Evolutionary conservation across 2,329 filamentous ascomycete genomes (phyloP), one percentile per base, ranked within the genome.

Genomic region (Colletotrichum sp.): DNA sequence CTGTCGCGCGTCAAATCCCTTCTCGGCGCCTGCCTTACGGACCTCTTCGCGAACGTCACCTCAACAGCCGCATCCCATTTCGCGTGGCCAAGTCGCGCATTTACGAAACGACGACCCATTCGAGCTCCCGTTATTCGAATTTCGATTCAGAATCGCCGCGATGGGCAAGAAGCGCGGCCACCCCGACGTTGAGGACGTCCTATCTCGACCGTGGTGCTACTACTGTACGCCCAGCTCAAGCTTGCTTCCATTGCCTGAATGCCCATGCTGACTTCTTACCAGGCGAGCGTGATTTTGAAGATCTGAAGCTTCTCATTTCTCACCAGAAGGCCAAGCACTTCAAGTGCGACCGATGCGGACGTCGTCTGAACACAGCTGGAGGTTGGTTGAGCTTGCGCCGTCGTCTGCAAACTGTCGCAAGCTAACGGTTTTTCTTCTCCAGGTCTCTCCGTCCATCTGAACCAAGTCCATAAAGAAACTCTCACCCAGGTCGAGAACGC

Each of bases 241-340:
- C 65, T 59, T 62, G 59, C 55, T 30, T 36, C 18, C 30, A 21
- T 13, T 16, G 6, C 26, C 13, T 34, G 28, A 34, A 68, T 24
- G 30, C 63, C 62, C 30, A 26, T 69, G 61, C 76, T 82, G 73
- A 81, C 83, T 81, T 55, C 16, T 21, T 24, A 26, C 38, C 71
- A 93, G 91, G 91, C 86, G 97, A 99, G 86, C 94, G 96, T 87
- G 96, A 98, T 86, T 99, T 98, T 83, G 96, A 98, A 84, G 97
- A 99, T 84, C 85, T 98, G 62, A 98, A 98, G 88, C 96, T 98
- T 79, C 92, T 99, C 78, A 97, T 98, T 80, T 96, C 95, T 73
- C 97, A 99, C 85, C 97, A 98, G 83, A 98, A 98, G 84, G 96
- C 96, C n/a, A 98, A 98, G 86, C 97, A 99, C 85, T 98, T 98